Evolutionary conservation across 257 asterid genomes (phyloP), one percentile per base, ranked within the genome.

Genomic region (Eucommia ulmoides): DNA sequence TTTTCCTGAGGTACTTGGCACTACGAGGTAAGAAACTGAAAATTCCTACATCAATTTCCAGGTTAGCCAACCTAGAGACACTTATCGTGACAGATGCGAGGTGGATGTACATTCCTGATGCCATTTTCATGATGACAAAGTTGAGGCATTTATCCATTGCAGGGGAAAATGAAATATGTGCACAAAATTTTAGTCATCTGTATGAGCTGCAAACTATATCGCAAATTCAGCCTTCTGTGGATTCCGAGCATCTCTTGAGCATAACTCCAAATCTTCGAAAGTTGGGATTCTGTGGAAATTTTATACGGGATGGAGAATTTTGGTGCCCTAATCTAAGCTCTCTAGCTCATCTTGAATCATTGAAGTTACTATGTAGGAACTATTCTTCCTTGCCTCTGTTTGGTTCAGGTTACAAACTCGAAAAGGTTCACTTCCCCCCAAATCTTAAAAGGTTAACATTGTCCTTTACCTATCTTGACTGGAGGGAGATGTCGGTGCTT

Each of bases 41-140:
- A 29, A 50, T 18, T 42, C 50, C 45, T 42, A 24, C 21, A 23
- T 45, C 3, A 33, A 17, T 54, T 16, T 22, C 58, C 41, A 22
- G n/a, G 1, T 49, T n/a, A n/a, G n/a, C n/a, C 19, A 56, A 63
- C 51, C 55, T 66, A 15, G 68, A 71, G 50, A 63, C 54, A 2
- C 56, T 51, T 60, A 54, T 60, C 20, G 29, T 54, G 23, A 46
- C n/a, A 8, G 33, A 29, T 33, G 19, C 7, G 7, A 22, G 52
- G 35, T 41, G 49, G 8, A 22, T 24, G 14, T 33, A 7, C 23
- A 20, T 55, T 0, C 26, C 54, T 3, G 21, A 53, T 0, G 0
- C 2, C 14, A 33, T 64, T 19, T 29, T 20, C 35, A 64, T 41
- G 19, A 29, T 63, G 68, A n/a, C 0, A 44, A 67, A 48, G 48